A percentile compares a stretch with the other conserved stretches of the same genome.
Evolutionary conservation across 2,329 filamentous ascomycete species (phyloP).

Genomic region (Stagonosporopsis rhizophila): DNA sequence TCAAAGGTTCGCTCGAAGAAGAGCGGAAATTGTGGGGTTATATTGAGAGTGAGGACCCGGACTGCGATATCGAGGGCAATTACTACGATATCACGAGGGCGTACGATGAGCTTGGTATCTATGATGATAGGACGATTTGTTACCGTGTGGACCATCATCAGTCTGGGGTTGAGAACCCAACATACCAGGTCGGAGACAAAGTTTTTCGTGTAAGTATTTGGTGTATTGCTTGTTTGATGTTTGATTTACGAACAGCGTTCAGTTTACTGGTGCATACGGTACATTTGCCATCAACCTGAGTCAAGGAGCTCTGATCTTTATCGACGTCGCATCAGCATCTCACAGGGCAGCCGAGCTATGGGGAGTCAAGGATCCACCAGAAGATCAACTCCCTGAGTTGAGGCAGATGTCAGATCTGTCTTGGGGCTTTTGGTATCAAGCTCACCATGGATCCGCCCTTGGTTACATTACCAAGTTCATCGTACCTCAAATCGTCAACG

Average conservation of each 20-base stretch:
- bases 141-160: conserved; percentile 8
- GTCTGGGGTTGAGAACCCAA: conserved; percentile 7
- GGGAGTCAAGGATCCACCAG: background rate
- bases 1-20: conserved; percentile 8
- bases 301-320: conserved; percentile 15
- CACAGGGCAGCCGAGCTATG: background rate
- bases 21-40: conserved; percentile 21
- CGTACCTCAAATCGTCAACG: conserved; percentile 8
- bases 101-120: conserved; percentile 6
- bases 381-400: conserved; percentile 3
- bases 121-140: conserved; percentile 9
- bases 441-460: background rate
- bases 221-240: background rate
- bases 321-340: conserved; percentile 9
- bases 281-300: conserved; percentile 17
- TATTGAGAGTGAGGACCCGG: background rate
- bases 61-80: conserved; percentile 13
- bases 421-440: conserved; percentile 18
- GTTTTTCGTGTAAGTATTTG: conserved; percentile 2
- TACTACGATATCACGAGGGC: conserved; percentile 5
- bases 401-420: conserved; percentile 20
- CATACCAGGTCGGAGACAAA: conserved; percentile 9
- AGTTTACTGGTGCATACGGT: conserved; percentile 14
- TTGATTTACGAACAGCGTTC: background rate
- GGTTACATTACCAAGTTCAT: conserved; percentile 18